phyloP scores from a whole-genome alignment of 1,284 basidiomycete genomes.

The Takashimella koratensis region DNA sequence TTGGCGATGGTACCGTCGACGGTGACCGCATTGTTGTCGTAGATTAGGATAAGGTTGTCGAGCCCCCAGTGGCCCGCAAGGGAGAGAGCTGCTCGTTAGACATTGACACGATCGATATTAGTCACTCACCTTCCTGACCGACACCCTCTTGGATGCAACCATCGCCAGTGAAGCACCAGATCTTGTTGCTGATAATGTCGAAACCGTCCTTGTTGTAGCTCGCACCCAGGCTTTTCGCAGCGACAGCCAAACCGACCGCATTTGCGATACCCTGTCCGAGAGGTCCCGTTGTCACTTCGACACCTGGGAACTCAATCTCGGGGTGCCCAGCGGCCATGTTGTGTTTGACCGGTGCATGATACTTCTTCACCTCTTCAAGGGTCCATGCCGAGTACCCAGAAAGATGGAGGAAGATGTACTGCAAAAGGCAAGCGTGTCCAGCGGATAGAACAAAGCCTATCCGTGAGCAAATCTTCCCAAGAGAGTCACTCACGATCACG shows the following conservation, averaged over 20 bases:
- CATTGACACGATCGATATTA: neutral
- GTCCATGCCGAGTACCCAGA: constrained; percentile 28
- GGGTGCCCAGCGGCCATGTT: constrained; percentile 28
- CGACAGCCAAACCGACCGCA: constrained; percentile 80
- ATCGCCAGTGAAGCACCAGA: constrained; percentile 38
- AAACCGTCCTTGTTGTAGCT: constrained; percentile 21
- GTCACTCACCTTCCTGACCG: constrained; percentile 22
- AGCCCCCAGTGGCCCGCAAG: constrained; percentile 32
- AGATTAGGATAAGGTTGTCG: constrained; percentile 34
- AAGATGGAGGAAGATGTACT: constrained; percentile 34
- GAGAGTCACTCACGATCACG: constrained; percentile 16
- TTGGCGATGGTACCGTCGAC: constrained; percentile 30
- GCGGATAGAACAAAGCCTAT: constrained; percentile 29
- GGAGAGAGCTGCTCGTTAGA: constrained; percentile 15
- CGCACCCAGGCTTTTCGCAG: constrained; percentile 40
- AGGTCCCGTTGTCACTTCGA: constrained; percentile 89
- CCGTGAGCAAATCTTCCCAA: neutral
- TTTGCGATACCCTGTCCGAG: constrained; percentile 86
- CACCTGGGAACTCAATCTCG: constrained; percentile 33
- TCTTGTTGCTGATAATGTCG: constrained; percentile 17
- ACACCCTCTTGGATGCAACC: constrained; percentile 40
- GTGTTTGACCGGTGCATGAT: constrained; percentile 16
- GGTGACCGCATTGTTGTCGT: constrained; percentile 33
- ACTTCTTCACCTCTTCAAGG: constrained; percentile 26
- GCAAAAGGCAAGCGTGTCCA: constrained; percentile 31